phyloP scores from a whole-genome alignment of 352 stramenopile genomes.

The Pythium scleroteichum region DNA sequence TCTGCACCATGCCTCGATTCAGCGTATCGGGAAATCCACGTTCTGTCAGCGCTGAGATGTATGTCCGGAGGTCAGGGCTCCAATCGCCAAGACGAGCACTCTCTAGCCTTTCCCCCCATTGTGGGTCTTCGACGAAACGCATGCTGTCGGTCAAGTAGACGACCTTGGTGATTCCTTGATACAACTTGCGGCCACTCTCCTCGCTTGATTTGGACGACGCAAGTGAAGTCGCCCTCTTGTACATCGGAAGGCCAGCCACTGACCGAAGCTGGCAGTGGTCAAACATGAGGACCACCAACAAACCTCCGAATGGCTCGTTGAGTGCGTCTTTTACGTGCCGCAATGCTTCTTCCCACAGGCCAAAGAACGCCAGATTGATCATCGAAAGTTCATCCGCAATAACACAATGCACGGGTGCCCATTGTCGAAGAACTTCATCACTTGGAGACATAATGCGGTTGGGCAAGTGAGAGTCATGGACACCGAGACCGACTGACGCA shows the following conservation, averaged over 20 bases:
- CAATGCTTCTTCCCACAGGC: slow-evolving; percentile 32
- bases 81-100: slow-evolving; percentile 16
- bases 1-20: neutral
- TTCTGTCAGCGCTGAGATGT: neutral
- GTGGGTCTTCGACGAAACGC: slow-evolving; percentile 22
- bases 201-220: slow-evolving; percentile 4
- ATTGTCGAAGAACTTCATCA: slow-evolving; percentile 12
- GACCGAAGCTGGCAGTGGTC: slow-evolving; percentile 8
- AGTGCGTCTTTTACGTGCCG: slow-evolving; percentile 19
- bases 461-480: slow-evolving; percentile 6
- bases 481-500: slow-evolving; percentile 17
- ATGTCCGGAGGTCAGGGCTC: neutral
- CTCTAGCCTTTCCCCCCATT: slow-evolving; percentile 25
- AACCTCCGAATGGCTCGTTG: slow-evolving; percentile 4
- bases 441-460: slow-evolving; percentile 5
- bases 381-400: slow-evolving; percentile 34
- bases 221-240: neutral
- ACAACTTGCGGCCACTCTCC: slow-evolving; percentile 3
- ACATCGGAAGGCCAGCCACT: slow-evolving; percentile 10
- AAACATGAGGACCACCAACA: slow-evolving; percentile 14
- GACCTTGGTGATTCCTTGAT: slow-evolving; percentile 25
- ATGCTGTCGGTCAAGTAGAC: slow-evolving; percentile 28
- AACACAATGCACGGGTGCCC: slow-evolving; percentile 22
- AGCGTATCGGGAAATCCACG: too few species aligned
- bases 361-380: slow-evolving; percentile 27